Evolutionary conservation across 2,329 filamentous ascomycete species (phyloP), one percentile per base, ranked within the genome.

Genomic region (Huntiella abstrusa): DNA sequence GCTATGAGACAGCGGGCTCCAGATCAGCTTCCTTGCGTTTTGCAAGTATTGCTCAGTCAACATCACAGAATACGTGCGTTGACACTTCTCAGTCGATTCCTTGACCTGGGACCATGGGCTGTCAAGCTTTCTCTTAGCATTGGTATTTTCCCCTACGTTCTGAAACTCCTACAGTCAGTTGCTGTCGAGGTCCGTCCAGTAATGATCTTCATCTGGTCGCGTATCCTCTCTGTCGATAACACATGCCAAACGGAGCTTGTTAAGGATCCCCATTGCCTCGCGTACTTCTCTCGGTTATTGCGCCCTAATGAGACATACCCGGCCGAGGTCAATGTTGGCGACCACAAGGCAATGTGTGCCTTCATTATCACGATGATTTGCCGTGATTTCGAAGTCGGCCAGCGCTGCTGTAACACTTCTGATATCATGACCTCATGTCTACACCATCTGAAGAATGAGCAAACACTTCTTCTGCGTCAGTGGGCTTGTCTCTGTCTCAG

Each of bases 191-290:
- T 98, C 51, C 96, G 96, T 58, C 88, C 91, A 0, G 87, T 96
- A 50, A 96, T 98, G 91, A 87, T 98, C 4, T 98, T 96, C 61
- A 98, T 98, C 52, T 98, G 91, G 91, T 87, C 91, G 4, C 76
- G 91, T 42, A 85, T 98, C 38, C 75, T 98, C 52, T 91, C 91
- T 5, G 91, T 98, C 4, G 91, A 98, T 57, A 79, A 91, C 50
- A 84, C 83, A 1, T 95, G 91, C 57, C 91, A 98, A 60, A 78
- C 80, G 51, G 91, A 98, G 59, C 68, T 98, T 10, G 76, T 96
- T 54, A 96, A 96, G 62, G 91, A 98, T 58, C 94, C 87, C 55
- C 15, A 10, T 11, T 91, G 91, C 5, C 96, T 94, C 57, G 84
- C 85, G 56, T 98, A 98, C 63, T 98, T 98, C 60, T 86, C 91